Evolutionary conservation across 371 early-diverging fungal genomes (phyloP).

Genomic region (Encephalitozoon romaleae): DNA sequence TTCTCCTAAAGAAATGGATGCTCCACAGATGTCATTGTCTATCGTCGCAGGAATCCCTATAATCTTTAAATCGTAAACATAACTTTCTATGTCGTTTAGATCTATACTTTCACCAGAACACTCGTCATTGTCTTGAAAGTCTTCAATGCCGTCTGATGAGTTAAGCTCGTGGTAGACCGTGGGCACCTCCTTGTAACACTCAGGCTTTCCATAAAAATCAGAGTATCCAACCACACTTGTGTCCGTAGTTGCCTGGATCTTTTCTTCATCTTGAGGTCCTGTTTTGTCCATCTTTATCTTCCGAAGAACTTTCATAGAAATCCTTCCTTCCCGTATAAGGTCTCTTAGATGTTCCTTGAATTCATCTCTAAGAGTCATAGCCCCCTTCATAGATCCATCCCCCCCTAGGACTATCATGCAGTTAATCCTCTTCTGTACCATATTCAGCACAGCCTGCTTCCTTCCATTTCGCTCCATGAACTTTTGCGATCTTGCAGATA

Average conservation of each 20-base stretch:
- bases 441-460: constrained; percentile 71
- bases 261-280: neutral
- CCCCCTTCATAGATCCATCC: constrained; percentile 93
- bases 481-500: constrained; percentile 77
- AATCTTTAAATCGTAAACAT: constrained; percentile 65
- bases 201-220: constrained; percentile 18
- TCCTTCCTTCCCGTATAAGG: constrained; percentile 63
- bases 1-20: constrained; percentile 83
- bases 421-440: constrained; percentile 80
- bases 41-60: constrained; percentile 83
- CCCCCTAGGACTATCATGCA: constrained; percentile 90
- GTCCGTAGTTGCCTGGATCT: constrained; percentile 61
- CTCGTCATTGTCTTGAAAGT: neutral
- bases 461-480: constrained; percentile 80
- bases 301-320: neutral
- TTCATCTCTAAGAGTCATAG: constrained; percentile 77
- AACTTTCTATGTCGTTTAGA: neutral
- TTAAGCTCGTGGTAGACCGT: neutral
- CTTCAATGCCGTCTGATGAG: neutral
- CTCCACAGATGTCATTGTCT: constrained; percentile 77
- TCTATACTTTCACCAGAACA: neutral
- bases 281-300: neutral
- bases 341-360: constrained; percentile 74
- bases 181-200: constrained; percentile 13
- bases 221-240: neutral